These are phyloP conservation scores for Iris pallida DNA, from an alignment of 116 monocot genomes.

Conservation along the genomic window DNA sequence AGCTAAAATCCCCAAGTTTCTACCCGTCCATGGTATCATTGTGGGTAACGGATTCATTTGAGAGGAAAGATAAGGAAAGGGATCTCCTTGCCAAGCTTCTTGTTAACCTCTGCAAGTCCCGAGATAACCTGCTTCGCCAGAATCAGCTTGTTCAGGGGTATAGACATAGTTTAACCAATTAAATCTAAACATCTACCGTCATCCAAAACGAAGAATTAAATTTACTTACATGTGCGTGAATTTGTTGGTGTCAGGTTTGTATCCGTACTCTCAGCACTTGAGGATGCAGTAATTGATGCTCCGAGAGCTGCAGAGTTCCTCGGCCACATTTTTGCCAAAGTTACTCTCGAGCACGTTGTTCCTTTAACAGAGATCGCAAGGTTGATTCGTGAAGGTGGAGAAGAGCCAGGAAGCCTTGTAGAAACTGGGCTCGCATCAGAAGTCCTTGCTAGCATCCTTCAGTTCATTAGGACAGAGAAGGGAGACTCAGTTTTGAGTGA, in stretches of 20 bases:
- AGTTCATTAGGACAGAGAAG: conserved; percentile 45
- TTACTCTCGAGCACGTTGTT: conserved; percentile 48
- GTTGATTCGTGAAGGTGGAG: conserved; percentile 72
- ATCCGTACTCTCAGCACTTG: conserved; percentile 50
- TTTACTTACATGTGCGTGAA: not conserved
- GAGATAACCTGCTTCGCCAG: conserved; percentile 40
- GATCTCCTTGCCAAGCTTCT: conserved; percentile 68
- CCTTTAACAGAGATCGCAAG: conserved; percentile 51
- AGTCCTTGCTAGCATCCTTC: conserved; percentile 49
- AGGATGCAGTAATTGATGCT: conserved; percentile 80
- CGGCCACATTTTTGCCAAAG: conserved; percentile 47
- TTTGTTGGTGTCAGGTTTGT: conserved; percentile 40
- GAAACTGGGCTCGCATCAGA: conserved; percentile 58
- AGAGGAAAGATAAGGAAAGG: conserved; percentile 72
- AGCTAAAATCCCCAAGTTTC: conserved; percentile 67
- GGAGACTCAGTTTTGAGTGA: conserved; percentile 50
- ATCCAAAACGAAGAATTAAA: not conserved
- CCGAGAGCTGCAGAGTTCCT: conserved; percentile 74
- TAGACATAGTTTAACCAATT: not conserved
- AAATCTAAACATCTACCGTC: not conserved
- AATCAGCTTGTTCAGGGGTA: conserved; percentile 78
- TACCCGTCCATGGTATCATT: conserved; percentile 64
- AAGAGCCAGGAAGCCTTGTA: conserved; percentile 53
- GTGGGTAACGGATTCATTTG: conserved; percentile 87
- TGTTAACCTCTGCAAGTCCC: conserved; percentile 57